Conservation (phyloP, 305 asterid genomes). For the Lippia alba region DNA sequence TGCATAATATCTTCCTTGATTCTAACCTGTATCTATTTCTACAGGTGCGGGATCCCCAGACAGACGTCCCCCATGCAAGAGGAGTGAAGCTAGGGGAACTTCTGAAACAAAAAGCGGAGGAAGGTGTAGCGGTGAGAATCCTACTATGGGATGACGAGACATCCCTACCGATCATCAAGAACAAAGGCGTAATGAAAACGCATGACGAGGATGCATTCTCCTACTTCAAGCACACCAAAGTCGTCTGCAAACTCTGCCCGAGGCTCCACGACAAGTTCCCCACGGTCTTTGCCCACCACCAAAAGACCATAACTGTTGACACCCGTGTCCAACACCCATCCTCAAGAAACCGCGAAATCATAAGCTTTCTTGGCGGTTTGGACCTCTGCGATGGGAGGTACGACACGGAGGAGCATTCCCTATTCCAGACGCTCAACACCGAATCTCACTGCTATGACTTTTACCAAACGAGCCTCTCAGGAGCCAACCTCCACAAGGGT, state of each 20-base stretch:
- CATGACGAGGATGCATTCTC: slow-evolving; percentile 74
- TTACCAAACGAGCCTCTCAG: slow-evolving; percentile 81
- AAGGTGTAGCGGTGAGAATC: slow-evolving; percentile 83
- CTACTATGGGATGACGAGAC: slow-evolving; percentile 92
- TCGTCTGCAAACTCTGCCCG: slow-evolving; percentile 69
- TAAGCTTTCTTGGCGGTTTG: slow-evolving; percentile 80
- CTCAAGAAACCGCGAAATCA: slow-evolving; percentile 68
- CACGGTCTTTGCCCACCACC: slow-evolving; percentile 82
- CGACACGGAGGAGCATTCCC: slow-evolving; percentile 81
- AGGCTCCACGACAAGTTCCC: slow-evolving; percentile 77
- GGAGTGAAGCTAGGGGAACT: slow-evolving; percentile 89
- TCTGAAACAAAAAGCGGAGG: slow-evolving; percentile 79
- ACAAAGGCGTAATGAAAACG: slow-evolving; percentile 87
- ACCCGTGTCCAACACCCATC: slow-evolving; percentile 44
- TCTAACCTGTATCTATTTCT: slow-evolving; percentile 5
- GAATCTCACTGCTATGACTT: slow-evolving; percentile 81
- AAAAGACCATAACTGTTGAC: slow-evolving; percentile 71
- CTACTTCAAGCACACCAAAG: slow-evolving; percentile 81
- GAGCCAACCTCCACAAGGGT: slow-evolving; percentile 84
- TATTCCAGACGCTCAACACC: slow-evolving; percentile 72
- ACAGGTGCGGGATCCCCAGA: slow-evolving; percentile 76
- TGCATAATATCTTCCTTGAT: background rate
- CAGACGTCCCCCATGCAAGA: slow-evolving; percentile 69
- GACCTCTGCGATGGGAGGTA: slow-evolving; percentile 91
- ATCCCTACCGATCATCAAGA: slow-evolving; percentile 75